Conservation (phyloP, 331 rosid species). For the Malus hybrid region DNA sequence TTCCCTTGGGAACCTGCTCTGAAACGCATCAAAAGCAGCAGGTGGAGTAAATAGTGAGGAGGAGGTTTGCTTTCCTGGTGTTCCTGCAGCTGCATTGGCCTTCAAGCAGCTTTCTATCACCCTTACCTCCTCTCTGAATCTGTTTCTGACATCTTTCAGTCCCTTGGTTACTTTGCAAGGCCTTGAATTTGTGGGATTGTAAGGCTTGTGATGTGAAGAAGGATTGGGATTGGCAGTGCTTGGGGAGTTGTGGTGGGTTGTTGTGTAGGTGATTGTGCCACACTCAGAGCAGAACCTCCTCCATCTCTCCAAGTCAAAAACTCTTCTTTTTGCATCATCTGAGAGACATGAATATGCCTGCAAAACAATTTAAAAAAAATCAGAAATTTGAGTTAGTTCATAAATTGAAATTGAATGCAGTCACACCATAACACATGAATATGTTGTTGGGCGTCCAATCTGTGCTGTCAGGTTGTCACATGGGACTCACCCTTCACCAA, state of each 20-base stretch:
- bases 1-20: constrained; percentile 40
- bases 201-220: constrained; percentile 25
- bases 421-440: constrained; percentile 2
- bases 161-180: constrained; percentile 37
- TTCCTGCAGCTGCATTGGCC: constrained; percentile 26
- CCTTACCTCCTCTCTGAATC: constrained; percentile 56
- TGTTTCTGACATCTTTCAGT: constrained; percentile 49
- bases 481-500: not conserved
- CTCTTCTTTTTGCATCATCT: constrained; percentile 55
- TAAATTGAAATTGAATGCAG: constrained; percentile 2
- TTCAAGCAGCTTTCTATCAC: constrained; percentile 64
- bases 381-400: not conserved
- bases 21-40: constrained; percentile 9
- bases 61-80: constrained; percentile 37
- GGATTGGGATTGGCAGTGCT: constrained; percentile 17
- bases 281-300: constrained; percentile 64
- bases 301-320: constrained; percentile 53
- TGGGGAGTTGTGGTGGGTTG: constrained; percentile 13
- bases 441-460: not conserved
- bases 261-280: constrained; percentile 40
- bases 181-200: constrained; percentile 27
- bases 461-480: not conserved
- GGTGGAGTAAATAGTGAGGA: constrained; percentile 21
- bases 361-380: not conserved
- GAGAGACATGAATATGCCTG: constrained; percentile 75